Conservation (phyloP, 768 basidiomycete genomes). For the Collybia sordida region DNA sequence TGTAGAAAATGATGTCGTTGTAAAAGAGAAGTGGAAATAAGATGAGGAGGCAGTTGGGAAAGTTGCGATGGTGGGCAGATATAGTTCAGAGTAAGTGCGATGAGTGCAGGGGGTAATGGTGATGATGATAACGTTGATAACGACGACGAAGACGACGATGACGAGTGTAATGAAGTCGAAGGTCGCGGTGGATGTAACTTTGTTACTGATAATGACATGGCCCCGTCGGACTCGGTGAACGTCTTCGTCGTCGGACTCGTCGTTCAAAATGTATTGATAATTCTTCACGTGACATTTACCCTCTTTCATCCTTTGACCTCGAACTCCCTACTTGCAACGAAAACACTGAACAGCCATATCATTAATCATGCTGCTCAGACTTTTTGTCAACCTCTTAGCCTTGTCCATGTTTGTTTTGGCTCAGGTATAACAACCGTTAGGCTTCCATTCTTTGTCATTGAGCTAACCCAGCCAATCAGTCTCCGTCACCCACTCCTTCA, state of each 20-base stretch:
- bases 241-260: too few relatives aligned
- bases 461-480: neutral
- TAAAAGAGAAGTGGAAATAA: conserved; percentile 57
- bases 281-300: conserved; percentile 11
- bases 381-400: conserved; percentile 32
- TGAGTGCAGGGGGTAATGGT: conserved; percentile 22
- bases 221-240: too few relatives aligned
- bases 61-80: conserved; percentile 53
- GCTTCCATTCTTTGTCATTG: too few relatives aligned
- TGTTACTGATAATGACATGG: neutral
- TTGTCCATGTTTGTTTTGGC: conserved; percentile 41
- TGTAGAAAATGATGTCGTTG: conserved; percentile 68
- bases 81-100: conserved; percentile 54
- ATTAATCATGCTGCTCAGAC: conserved; percentile 26
- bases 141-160: too few relatives aligned
- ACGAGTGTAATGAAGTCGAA: too few relatives aligned
- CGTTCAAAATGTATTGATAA: neutral
- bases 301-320: neutral
- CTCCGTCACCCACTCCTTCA: conserved; percentile 18
- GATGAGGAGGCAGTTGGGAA: conserved; percentile 54
- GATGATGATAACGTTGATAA: neutral
- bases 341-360: conserved; percentile 9
- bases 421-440: conserved; percentile 36
- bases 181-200: conserved; percentile 4
- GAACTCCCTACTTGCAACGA: conserved; percentile 10